Conservation (phyloP, 306 rosid genomes). For the Rosa rugosa region DNA sequence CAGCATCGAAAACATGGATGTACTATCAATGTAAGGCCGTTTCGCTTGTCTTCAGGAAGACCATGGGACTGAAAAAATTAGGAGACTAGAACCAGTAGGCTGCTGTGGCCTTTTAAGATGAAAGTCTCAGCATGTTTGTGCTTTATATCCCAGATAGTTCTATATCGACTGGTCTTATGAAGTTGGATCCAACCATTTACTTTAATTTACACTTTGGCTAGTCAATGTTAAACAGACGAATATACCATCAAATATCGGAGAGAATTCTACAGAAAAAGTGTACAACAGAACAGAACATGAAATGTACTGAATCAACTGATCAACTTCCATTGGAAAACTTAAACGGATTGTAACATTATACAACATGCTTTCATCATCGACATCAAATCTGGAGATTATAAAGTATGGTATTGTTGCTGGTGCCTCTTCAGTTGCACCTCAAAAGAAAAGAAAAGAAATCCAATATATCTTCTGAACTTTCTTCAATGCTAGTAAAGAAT, state of each 20-base stretch:
- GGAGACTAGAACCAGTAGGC: background rate
- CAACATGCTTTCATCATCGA: background rate
- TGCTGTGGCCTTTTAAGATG: background rate
- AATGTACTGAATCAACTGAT: background rate
- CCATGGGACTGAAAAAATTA: background rate
- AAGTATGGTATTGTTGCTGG: background rate
- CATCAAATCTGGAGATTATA: background rate
- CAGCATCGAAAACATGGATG: background rate
- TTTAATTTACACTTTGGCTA: background rate
- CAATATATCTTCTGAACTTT: background rate
- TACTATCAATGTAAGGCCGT: background rate
- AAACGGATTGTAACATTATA: background rate
- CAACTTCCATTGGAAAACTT: background rate
- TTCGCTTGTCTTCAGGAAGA: background rate
- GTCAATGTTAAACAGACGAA: background rate
- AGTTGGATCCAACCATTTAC: background rate
- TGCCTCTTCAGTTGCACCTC: background rate
- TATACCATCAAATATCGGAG: background rate
- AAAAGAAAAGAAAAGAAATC: background rate
- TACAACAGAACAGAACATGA: background rate
- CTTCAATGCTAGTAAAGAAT: background rate
- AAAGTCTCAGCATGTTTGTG: background rate
- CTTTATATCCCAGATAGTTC: background rate
- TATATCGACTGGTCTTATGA: background rate
- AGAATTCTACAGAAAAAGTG: background rate